Percentiles rank a stretch among this genome's conserved stretches.
Conservation (phyloP, 179 eudicot genomes). For the Dionaea muscipula region DNA sequence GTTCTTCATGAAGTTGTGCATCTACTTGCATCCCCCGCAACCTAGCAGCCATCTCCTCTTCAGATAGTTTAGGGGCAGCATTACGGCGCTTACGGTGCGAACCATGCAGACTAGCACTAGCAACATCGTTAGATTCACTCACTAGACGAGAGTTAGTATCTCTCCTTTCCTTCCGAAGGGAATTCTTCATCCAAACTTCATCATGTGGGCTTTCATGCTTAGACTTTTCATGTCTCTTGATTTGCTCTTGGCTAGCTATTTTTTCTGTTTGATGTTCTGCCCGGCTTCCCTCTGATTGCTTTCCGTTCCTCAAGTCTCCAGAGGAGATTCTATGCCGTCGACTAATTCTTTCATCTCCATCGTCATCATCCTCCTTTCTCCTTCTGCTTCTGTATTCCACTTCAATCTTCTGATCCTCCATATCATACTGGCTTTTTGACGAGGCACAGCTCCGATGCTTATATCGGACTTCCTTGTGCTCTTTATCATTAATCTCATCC, state of each 20-base stretch:
- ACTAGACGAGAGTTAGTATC: conserved; percentile 8
- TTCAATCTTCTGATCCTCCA: conserved; percentile 23
- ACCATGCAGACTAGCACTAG: conserved; percentile 25
- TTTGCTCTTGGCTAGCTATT: conserved; percentile 15
- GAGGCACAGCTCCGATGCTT: conserved; percentile 21
- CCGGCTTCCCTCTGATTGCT: conserved; percentile 14
- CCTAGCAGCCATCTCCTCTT: conserved; percentile 79
- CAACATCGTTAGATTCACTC: conserved; percentile 15
- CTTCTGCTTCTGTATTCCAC: conserved; percentile 23
- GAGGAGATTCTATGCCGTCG: conserved; percentile 13
- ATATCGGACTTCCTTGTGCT: neutral
- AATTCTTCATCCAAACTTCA: conserved; percentile 14
- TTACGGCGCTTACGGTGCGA: conserved; percentile 30
- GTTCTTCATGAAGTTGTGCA: conserved; percentile 85
- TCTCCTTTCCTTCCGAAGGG: conserved; percentile 13
- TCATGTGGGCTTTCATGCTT: conserved; percentile 13
- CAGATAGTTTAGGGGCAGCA: conserved; percentile 45
- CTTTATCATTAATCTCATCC: too few species aligned
- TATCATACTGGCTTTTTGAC: conserved; percentile 26
- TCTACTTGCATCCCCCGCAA: conserved; percentile 80
- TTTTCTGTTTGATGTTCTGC: conserved; percentile 13
- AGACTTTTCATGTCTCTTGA: conserved; percentile 16
- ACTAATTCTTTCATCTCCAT: conserved; percentile 18
- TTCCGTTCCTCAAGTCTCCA: conserved; percentile 17
- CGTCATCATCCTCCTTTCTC: conserved; percentile 14